Base-by-base conservation (phyloP, 768 basidiomycete species). In the Macrolepiota dolichaula region DNA sequence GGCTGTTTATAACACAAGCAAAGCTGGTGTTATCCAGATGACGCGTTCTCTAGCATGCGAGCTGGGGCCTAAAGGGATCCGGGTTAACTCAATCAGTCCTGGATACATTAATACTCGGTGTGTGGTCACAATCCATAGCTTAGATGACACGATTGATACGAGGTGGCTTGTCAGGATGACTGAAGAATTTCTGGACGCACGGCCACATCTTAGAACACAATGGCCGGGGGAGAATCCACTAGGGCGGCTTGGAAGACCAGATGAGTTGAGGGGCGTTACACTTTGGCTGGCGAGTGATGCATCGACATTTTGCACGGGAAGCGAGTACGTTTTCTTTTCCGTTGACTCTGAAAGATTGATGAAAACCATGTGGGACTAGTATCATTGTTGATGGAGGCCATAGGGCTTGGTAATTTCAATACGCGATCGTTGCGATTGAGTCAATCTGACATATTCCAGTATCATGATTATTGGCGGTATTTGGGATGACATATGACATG, bases 11-110 rank as follows among this genome's bases (percentile, higher is more conserved):
- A 90, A 89, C 68, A 81, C 83, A 22, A 85, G 83, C 72, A 92
- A 91, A 73, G 78, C 85, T 1, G 90, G 85, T 17, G 86, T 92
- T 22, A 62, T 90, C 38, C 90, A 92, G 72, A 88, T 89, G 86
- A 82, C 77, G 2, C 84, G 90, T 37, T 88, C 85, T 65, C 81
- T 91, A 81, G 89, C 88, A 1, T 88, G 87, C 68, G 90, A 92
- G 66, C 80, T 91, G 1, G 89, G 87, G 3, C 73, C 71, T 19
- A 75, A 85, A 64, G 72, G 76, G 2, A 91, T 92, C 52, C 78
- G 89, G 2, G 88, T 90, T 61, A 92, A 92, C 69, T 74, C 81
- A 3, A 74, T 92, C 59, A 88, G 86, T 55, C 89, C 89, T 0
- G 89, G 90, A n/a, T 83, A 88, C 66, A 86, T 89, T 36, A 85